Evolutionary conservation across 2,329 filamentous ascomycete species (phyloP), one percentile per base, ranked within the genome.

Genomic region (Botrytis deweyae): DNA sequence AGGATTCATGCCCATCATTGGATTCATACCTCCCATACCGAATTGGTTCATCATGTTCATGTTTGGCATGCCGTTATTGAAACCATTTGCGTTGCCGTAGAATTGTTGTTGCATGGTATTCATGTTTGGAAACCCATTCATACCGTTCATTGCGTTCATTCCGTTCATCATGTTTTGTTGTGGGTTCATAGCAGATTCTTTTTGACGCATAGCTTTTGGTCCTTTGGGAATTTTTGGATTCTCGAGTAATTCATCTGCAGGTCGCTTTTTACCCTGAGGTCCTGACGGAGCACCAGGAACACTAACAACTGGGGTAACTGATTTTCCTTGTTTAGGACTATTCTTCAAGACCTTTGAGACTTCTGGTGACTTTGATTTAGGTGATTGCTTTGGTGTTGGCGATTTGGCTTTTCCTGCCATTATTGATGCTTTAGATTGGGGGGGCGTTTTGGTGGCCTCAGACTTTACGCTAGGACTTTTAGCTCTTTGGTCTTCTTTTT

Each of bases 171-270:
- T 38, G 2, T 70, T 62, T 36, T 81, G 81, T 75, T 78, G 76
- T 12, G 78, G 74, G 73, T 82, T 83, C 79, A 85, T 85, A 80
- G 82, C 83, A 22, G 77, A 75, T 79, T 81, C 76, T 59, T 84
- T 83, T 77, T 84, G 87, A 78, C 87, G 88, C 89, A 90, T 92
- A 55, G 87, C 89, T 80, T 89, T 90, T 3, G 89, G 90, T 0
- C 86, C 89, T 78, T 91, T 91, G 64, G 89, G 88, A 59, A 91
- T 88, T 80, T 88, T 88, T 59, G 88, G 88, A 77, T 91, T 90
- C 78, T 90, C 89, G 10, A 88, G 84, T 46, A 86, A 86, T 70
- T 94, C 91, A 52, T 95, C 93, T 22, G 94, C 94, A 18, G 92
- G 88, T 36, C 96, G 90, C 84, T 98, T 99, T 84, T 93, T 96